Percentiles rank a stretch among this genome's conserved stretches.
phyloP scores from a whole-genome alignment of 208 protist species.

The Wallacemonas sp. region DNA sequence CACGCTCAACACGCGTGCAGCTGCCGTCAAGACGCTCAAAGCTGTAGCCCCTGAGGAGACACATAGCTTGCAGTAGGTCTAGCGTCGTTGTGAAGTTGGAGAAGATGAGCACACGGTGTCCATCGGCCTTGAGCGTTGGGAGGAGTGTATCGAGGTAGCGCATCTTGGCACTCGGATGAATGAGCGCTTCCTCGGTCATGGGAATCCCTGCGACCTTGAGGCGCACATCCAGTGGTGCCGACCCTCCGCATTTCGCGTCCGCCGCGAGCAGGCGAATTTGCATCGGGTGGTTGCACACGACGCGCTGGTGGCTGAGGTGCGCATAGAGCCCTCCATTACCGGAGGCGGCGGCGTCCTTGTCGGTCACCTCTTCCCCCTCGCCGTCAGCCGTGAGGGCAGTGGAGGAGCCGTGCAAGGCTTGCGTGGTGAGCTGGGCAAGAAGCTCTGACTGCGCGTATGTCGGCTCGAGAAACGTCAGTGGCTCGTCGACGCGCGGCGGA shows the following conservation, averaged over 20 bases:
- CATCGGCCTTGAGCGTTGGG: slow-evolving; percentile 60
- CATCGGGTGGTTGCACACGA: slow-evolving; percentile 85
- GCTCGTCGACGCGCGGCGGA: slow-evolving; percentile 93
- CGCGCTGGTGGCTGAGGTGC: slow-evolving; percentile 78
- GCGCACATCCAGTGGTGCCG: slow-evolving; percentile 31
- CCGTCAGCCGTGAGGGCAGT: background rate
- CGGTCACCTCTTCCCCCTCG: slow-evolving; percentile 1
- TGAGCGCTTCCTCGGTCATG: slow-evolving; percentile 57
- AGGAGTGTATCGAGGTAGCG: slow-evolving; percentile 93
- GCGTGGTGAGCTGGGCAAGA: slow-evolving; percentile 55
- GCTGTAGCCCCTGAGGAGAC: slow-evolving; percentile 57
- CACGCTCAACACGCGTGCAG: slow-evolving; percentile 81
- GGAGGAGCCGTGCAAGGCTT: slow-evolving; percentile 44
- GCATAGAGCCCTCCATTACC: slow-evolving; percentile 28
- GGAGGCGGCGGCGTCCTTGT: background rate
- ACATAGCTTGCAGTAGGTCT: slow-evolving; percentile 85
- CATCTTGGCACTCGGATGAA: slow-evolving; percentile 91
- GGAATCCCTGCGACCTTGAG: slow-evolving; percentile 53
- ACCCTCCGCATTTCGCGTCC: slow-evolving; percentile 24
- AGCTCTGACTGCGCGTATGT: slow-evolving; percentile 79
- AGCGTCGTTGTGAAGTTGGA: slow-evolving; percentile 89
- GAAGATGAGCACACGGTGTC: slow-evolving; percentile 90
- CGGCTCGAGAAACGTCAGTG: slow-evolving; percentile 53
- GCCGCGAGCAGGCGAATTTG: slow-evolving; percentile 61
- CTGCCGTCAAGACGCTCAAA: slow-evolving; percentile 86